phyloP scores from a whole-genome alignment of 768 basidiomycete species.

The Mycena sanguinolenta region DNA sequence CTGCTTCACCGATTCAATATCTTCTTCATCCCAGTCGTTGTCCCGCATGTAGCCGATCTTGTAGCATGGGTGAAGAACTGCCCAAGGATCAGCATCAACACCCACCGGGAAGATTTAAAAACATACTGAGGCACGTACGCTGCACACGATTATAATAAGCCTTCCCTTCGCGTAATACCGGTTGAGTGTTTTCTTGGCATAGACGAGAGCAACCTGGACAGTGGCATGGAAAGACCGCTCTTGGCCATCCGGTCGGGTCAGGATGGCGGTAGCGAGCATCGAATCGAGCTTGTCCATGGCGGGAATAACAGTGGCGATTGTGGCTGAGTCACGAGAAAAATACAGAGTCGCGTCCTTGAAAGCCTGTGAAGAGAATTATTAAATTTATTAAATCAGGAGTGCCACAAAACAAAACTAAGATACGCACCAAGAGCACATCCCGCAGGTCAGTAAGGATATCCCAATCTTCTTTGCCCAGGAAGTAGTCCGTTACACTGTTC shows the following conservation, averaged over 20 bases:
- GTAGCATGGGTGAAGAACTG: too few species aligned
- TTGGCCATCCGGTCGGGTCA: background rate
- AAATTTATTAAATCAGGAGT: background rate
- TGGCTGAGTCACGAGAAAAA: background rate
- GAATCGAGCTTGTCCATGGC: background rate
- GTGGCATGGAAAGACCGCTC: background rate
- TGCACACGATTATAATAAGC: background rate
- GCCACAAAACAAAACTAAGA: background rate
- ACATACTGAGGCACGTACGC: background rate
- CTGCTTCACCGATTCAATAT: too few species aligned
- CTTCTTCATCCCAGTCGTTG: too few species aligned
- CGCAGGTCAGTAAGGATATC: background rate
- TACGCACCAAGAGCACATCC: background rate
- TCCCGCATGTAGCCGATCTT: too few species aligned
- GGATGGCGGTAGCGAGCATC: background rate
- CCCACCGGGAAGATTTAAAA: background rate
- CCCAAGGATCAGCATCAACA: too few species aligned
- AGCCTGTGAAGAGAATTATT: background rate
- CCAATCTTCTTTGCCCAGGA: background rate
- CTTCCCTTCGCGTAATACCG: background rate
- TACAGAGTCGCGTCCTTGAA: background rate
- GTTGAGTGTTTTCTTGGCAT: background rate
- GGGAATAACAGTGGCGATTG: background rate
- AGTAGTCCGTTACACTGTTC: background rate
- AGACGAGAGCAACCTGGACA: background rate